Evolutionary conservation across 228 moss, liverwort and hornwort species (phyloP).

Genomic region (Sphagnum fallax): DNA sequence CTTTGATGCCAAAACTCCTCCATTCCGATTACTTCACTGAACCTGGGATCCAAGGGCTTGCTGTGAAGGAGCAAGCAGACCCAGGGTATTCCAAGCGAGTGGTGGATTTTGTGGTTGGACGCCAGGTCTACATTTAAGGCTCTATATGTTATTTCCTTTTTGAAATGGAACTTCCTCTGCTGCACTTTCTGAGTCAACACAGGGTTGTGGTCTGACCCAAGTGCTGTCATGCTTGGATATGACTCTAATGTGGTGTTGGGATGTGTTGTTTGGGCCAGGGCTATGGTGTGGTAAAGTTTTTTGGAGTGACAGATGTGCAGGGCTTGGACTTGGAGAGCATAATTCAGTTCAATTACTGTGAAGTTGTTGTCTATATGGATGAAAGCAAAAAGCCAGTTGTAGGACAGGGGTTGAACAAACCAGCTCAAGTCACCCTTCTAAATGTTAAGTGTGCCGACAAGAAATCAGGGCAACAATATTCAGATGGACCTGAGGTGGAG

Average conservation of each 20-base stretch:
- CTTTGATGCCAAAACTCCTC: constrained; percentile 91
- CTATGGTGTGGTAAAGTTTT: constrained; percentile 89
- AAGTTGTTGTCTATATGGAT: constrained; percentile 98
- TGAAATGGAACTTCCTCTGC: too few relatives aligned
- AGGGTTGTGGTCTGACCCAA: not conserved
- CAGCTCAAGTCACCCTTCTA: constrained; percentile 82
- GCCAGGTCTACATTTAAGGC: constrained; percentile 26
- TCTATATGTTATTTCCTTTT: too few relatives aligned
- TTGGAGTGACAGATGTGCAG: constrained; percentile 95
- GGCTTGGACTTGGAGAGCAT: constrained; percentile 83
- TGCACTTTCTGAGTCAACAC: too few relatives aligned
- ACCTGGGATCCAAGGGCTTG: constrained; percentile 94
- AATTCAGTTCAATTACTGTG: constrained; percentile 96
- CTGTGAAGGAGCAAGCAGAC: constrained; percentile 91
- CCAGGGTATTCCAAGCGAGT: constrained; percentile 82
- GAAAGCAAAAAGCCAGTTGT: constrained; percentile 78
- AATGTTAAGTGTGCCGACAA: constrained; percentile 93
- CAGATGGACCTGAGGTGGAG: constrained; percentile 84
- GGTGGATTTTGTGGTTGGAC: constrained; percentile 85
- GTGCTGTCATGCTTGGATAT: not conserved
- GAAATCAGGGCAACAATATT: constrained; percentile 86
- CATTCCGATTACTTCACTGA: constrained; percentile 96
- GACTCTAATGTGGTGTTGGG: not conserved
- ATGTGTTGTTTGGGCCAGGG: constrained; percentile 11
- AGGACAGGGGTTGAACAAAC: constrained; percentile 92